Conservation (phyloP, 2,329 filamentous ascomycete genomes). For the Elsinoe necatrix region DNA sequence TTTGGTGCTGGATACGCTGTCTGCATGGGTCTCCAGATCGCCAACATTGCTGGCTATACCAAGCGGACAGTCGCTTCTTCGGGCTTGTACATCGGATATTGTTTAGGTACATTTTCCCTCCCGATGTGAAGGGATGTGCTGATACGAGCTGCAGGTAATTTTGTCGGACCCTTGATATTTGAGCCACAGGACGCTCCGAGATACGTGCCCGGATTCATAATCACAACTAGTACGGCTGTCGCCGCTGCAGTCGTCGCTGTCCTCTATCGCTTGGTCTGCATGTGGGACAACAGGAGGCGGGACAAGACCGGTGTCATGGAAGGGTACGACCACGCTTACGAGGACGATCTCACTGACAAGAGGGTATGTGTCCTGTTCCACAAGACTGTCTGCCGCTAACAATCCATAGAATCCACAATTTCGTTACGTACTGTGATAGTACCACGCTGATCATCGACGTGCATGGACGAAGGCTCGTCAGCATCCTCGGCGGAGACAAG, state of each 20-base stretch:
- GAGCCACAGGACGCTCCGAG: constrained; percentile 34
- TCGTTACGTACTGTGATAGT: background rate
- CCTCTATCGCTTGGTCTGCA: constrained; percentile 39
- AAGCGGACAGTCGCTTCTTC: constrained; percentile 43
- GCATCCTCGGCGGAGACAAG: too few species aligned
- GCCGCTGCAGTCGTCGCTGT: constrained; percentile 32
- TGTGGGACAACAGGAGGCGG: constrained; percentile 37
- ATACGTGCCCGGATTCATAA: constrained; percentile 35
- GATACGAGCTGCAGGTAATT: constrained; percentile 28
- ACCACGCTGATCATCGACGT: background rate
- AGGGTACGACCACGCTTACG: constrained; percentile 45
- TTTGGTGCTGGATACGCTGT: constrained; percentile 42
- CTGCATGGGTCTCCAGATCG: constrained; percentile 42
- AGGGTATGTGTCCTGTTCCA: constrained; percentile 17
- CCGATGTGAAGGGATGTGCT: background rate
- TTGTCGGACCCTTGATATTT: constrained; percentile 39
- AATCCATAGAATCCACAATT: background rate
- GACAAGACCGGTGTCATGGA: constrained; percentile 39
- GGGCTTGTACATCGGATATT: constrained; percentile 45
- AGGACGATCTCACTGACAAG: constrained; percentile 45
- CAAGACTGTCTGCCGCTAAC: background rate
- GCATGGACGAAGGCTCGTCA: background rate
- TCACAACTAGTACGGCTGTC: constrained; percentile 31
- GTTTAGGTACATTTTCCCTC: constrained; percentile 32
- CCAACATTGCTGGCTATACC: constrained; percentile 47